phyloP scores from a whole-genome alignment of 2,329 filamentous ascomycete genomes.

The Mollisiaceae sp. region DNA sequence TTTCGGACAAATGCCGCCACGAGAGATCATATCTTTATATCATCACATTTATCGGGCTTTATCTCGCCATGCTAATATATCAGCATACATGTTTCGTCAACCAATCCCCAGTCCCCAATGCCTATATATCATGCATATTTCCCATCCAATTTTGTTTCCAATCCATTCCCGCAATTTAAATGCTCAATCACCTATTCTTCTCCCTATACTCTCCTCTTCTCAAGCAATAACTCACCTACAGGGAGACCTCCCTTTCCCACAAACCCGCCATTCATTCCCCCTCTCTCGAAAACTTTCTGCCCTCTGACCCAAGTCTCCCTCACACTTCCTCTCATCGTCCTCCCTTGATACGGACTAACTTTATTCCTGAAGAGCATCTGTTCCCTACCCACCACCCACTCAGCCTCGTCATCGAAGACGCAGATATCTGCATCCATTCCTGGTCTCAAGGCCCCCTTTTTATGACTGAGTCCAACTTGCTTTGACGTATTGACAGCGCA shows the following conservation, averaged over 20 bases:
- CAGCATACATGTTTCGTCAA: background rate
- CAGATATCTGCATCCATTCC: slow-evolving; percentile 92
- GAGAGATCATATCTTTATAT: background rate
- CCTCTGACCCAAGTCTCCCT: slow-evolving; percentile 44
- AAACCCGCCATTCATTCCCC: slow-evolving; percentile 50
- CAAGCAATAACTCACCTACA: slow-evolving; percentile 55
- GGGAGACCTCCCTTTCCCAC: slow-evolving; percentile 48
- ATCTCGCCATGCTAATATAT: background rate
- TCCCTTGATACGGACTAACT: slow-evolving; percentile 54
- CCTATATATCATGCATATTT: background rate
- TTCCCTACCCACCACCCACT: slow-evolving; percentile 73
- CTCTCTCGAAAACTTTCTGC: slow-evolving; percentile 39
- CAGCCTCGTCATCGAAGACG: slow-evolving; percentile 84
- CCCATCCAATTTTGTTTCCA: background rate
- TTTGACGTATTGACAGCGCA: slow-evolving; percentile 86
- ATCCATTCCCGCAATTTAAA: slow-evolving; percentile 1
- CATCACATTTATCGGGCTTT: background rate
- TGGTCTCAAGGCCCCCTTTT: slow-evolving; percentile 79
- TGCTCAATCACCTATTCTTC: background rate
- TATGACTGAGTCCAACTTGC: slow-evolving; percentile 82
- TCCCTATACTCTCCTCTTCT: slow-evolving; percentile 42
- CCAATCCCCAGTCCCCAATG: background rate
- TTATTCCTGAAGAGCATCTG: slow-evolving; percentile 75
- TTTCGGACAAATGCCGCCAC: background rate
- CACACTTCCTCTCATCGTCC: slow-evolving; percentile 62